Evolutionary conservation across 495 filamentous ascomycete genomes (phyloP).

Genomic region (Lentithecium fluviatile): DNA sequence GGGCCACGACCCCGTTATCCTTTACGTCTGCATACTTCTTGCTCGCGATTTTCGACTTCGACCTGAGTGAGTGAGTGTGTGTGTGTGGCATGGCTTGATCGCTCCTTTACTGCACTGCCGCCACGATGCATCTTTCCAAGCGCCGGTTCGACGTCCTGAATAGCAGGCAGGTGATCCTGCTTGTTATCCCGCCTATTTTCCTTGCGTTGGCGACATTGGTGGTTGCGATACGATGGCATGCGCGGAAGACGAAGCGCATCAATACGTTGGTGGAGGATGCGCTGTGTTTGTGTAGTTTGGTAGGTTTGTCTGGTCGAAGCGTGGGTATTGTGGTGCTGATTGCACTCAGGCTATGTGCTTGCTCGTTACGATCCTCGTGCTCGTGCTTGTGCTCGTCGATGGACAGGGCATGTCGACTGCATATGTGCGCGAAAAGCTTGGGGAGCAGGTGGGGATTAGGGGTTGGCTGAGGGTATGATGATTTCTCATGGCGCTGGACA

Average conservation of each 20-base stretch:
- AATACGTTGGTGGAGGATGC: neutral
- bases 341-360: neutral
- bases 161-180: neutral
- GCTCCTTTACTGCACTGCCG: no score
- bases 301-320: neutral
- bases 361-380: neutral
- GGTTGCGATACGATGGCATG: conserved; percentile 1
- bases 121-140: neutral
- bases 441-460: neutral
- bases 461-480: neutral
- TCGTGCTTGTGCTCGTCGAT: neutral
- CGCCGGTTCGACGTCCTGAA: neutral
- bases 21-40: no score
- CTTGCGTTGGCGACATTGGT: neutral
- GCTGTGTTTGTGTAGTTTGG: neutral
- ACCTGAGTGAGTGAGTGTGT: no score
- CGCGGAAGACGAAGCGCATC: neutral
- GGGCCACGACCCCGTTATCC: no score
- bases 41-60: no score
- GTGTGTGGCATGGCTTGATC: no score
- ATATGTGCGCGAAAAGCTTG: neutral
- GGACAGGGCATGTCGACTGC: neutral
- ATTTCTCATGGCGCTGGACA: neutral
- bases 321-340: neutral
- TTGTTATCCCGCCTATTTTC: neutral